Base-by-base conservation (phyloP, 2,329 filamentous ascomycete genomes). In the Cladobotryum protrusum region DNA sequence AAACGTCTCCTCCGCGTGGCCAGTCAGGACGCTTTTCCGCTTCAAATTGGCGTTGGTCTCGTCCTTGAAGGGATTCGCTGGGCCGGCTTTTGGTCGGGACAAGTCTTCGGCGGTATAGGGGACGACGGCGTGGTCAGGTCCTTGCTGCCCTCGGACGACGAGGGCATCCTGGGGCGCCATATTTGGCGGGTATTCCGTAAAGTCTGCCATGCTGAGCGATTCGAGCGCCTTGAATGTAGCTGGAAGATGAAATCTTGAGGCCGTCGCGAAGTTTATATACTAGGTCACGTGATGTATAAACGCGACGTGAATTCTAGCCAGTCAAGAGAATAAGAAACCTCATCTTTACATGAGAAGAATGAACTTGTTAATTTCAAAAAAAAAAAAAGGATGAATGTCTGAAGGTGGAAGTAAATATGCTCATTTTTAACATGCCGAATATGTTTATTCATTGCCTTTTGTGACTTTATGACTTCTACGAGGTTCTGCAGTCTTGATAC, bases 1-100 rank as follows among this genome's bases (percentile, higher is more conserved):
- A 58, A 82, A 87, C 0, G 87, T 90, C 68, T 99, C 92, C 59
- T 93, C 81, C 2, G 93, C 93, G 60, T 81, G 86, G 11, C 93
- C 93, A 0, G 93, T 96, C 11, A 88, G 77, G 1, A 91, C 77
- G 54, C 90, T 92, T 63, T 91, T 92, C 53, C 87, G 82, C 69
- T 91, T 92, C 52, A 83, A 65, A 1, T 70, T 68, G 44, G 72
- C 79, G 24, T 29, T 29, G 17, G 75, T 68, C 24, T 82, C 77
- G 57, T 84, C 76, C 63, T 82, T 83, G 68, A 88, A 92, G 1
- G 88, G 88, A 62, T 92, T 92, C 19, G 77, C 70, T 34, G 88
- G 88, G 0, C 88, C 88, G 52, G 83, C 69, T 8, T 73, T 71
- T 1, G 85, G 80, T 52, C 82, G 78, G 43, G 81, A 77, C 37